Evolutionary conservation across 2,329 filamentous ascomycete genomes (phyloP), one percentile per base, ranked within the genome.

Genomic region (Penicillium freii): DNA sequence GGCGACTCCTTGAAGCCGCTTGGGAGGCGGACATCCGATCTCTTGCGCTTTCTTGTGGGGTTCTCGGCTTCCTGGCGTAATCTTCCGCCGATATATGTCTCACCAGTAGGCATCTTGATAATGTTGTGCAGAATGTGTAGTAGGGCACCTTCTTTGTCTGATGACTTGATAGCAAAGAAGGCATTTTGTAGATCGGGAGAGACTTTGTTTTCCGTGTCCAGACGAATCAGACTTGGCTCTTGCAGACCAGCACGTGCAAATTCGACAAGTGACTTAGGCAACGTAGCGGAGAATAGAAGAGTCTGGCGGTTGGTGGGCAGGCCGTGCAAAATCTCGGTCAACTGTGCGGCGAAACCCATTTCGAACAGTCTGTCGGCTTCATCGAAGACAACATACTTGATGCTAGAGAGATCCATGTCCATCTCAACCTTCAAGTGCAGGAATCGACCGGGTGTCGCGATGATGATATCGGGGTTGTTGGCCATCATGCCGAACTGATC

Each of bases 401-500:
- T 88, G 4, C 91, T 96, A 0, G 88, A 91, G n/a, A 99, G 78
- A 69, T 97, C 91, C 51, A 99, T 77, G 10, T 83, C 82, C 95
- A 99, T 99, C 72, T 99, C 94, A 21, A 97, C 93, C 77, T 97
- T 95, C 62, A 99, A 77, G 81, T 99, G 94, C 65, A 99, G 80
- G 68, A 99, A 99, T 66, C 94, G 90, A 73, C 95, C 94, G 0
- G 94, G 94, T 0, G 95, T 97, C 11, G 94, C 94, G 69, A 99
- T 97, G 67, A 99, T 86, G 64, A 99, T 96, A 73, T 99, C 95
- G 0, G 95, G 94, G 72, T 99, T 99, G 34, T 88, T 86, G 1
- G 92, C 87, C 91, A 97, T 96, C 73, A 88, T 87, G 56, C 87
- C 85, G 73, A 97, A 97, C 73, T 97, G 94, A 66, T 97, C 93